phyloP scores from a whole-genome alignment of 192 early-diverging fungal genomes.

The Chytriomyces confervae region DNA sequence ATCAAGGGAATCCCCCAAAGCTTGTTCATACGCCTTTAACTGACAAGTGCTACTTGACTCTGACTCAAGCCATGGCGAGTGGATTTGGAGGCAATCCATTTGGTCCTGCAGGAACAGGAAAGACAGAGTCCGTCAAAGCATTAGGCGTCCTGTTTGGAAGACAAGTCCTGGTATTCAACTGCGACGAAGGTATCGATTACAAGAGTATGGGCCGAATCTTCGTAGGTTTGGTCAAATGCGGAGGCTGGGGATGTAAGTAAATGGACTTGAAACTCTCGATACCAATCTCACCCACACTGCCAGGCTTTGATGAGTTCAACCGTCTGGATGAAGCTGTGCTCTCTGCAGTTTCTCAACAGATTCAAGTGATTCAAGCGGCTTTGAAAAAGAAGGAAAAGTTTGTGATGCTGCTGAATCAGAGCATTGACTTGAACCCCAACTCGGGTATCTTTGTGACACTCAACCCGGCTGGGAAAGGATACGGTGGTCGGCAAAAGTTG shows the following conservation, averaged over 20 bases:
- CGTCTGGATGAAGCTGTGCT: constrained; percentile 64
- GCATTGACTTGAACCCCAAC: constrained; percentile 56
- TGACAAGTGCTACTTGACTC: constrained; percentile 66
- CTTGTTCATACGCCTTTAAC: constrained; percentile 65
- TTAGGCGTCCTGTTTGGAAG: constrained; percentile 62
- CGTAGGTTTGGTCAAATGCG: constrained; percentile 66
- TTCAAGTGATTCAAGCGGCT: constrained; percentile 65
- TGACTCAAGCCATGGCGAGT: constrained; percentile 66
- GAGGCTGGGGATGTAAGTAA: constrained; percentile 62
- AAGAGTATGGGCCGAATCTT: constrained; percentile 71
- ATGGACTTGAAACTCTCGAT: not conserved
- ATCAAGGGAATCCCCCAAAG: constrained; percentile 65
- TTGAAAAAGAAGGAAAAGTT: constrained; percentile 47
- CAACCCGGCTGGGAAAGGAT: constrained; percentile 67
- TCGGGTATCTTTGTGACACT: constrained; percentile 69
- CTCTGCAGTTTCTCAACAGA: constrained; percentile 68
- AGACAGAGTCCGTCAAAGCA: constrained; percentile 67
- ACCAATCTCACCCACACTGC: not conserved
- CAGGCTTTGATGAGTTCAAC: constrained; percentile 66
- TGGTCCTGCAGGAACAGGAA: constrained; percentile 67
- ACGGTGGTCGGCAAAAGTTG: constrained; percentile 66
- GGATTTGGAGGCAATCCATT: constrained; percentile 71
- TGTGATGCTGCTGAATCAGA: constrained; percentile 54
- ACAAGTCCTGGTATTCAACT: constrained; percentile 69
- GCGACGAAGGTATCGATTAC: constrained; percentile 70